Conservation (phyloP, 495 filamentous ascomycete genomes). For the Penicillium bialowiezense region DNA sequence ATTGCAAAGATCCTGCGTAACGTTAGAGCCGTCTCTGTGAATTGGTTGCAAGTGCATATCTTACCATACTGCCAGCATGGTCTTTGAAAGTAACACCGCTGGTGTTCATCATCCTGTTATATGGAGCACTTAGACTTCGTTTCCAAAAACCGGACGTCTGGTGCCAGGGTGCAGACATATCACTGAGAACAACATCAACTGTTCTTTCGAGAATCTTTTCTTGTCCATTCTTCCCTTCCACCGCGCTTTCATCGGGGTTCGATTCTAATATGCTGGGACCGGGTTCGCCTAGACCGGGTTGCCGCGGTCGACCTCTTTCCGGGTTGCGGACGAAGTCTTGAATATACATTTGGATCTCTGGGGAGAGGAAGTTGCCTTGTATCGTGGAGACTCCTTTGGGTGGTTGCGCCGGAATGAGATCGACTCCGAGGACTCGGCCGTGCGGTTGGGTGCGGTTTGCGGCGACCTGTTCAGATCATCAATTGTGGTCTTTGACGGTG, state of each 20-base stretch:
- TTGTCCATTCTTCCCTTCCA: slow-evolving; percentile 1
- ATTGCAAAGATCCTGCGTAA: slow-evolving; percentile 74
- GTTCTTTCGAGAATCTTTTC: slow-evolving; percentile 39
- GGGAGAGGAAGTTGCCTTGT: slow-evolving; percentile 85
- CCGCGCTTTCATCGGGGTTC: not conserved
- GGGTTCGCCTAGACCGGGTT: slow-evolving; percentile 8
- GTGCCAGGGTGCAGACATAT: slow-evolving; percentile 97
- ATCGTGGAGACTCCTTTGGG: slow-evolving; percentile 87
- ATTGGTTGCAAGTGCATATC: slow-evolving; percentile 21
- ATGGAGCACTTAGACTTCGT: slow-evolving; percentile 87
- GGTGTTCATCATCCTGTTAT: slow-evolving; percentile 98
- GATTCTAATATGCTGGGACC: slow-evolving; percentile 12
- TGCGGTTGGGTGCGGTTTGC: slow-evolving; percentile 68
- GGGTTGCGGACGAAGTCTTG: slow-evolving; percentile 69
- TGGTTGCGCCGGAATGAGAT: slow-evolving; percentile 87
- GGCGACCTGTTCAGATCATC: slow-evolving; percentile 60
- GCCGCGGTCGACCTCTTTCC: slow-evolving; percentile 52
- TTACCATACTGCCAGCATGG: slow-evolving; percentile 93
- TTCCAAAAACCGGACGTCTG: slow-evolving; percentile 74
- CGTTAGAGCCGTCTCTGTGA: slow-evolving; percentile 41
- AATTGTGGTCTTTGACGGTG: too few species aligned
- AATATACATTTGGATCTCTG: slow-evolving; percentile 67
- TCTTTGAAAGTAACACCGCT: slow-evolving; percentile 83
- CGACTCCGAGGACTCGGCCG: slow-evolving; percentile 84
- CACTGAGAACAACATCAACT: slow-evolving; percentile 93